Evolutionary conservation across 768 basidiomycete genomes (phyloP).

Genomic region (Austroboletus eburneus): DNA sequence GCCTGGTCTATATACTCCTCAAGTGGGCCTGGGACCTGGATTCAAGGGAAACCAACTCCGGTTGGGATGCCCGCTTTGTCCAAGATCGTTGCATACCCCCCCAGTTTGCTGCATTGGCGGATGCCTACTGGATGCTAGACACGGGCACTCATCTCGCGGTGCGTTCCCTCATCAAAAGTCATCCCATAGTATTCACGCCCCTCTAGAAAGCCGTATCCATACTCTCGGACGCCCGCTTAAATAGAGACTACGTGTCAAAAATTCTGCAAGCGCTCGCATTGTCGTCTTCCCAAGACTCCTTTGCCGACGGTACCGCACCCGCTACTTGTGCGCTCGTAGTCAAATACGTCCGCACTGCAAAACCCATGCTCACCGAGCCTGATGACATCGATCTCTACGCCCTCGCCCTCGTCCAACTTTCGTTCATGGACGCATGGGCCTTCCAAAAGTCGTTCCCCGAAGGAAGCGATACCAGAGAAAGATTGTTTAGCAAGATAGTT

Average conservation of each 20-base stretch:
- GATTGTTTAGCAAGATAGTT: conserved; percentile 55
- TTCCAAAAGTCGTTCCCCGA: conserved; percentile 72
- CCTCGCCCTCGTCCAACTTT: conserved; percentile 60
- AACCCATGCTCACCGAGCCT: conserved; percentile 65
- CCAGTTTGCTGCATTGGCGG: conserved; percentile 70
- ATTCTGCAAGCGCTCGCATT: conserved; percentile 56
- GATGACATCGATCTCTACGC: conserved; percentile 69
- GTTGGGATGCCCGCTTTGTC: conserved; percentile 38
- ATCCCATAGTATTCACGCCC: background rate
- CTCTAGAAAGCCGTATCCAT: conserved; percentile 63
- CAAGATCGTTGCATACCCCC: conserved; percentile 63
- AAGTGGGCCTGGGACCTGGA: conserved; percentile 78
- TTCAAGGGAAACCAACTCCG: conserved; percentile 38
- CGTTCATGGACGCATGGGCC: conserved; percentile 69
- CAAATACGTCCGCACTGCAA: conserved; percentile 71
- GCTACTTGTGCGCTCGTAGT: conserved; percentile 46
- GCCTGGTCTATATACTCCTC: conserved; percentile 74
- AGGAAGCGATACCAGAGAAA: conserved; percentile 44
- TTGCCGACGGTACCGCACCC: conserved; percentile 8
- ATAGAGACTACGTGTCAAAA: conserved; percentile 75
- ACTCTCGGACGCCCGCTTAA: conserved; percentile 70
- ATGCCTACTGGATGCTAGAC: conserved; percentile 84
- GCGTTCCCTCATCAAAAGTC: conserved; percentile 26
- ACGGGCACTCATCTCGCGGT: conserved; percentile 62
- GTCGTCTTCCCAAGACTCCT: conserved; percentile 39